phyloP scores from a whole-genome alignment of 1,284 basidiomycete genomes.

The Papiliotrema laurentii region DNA sequence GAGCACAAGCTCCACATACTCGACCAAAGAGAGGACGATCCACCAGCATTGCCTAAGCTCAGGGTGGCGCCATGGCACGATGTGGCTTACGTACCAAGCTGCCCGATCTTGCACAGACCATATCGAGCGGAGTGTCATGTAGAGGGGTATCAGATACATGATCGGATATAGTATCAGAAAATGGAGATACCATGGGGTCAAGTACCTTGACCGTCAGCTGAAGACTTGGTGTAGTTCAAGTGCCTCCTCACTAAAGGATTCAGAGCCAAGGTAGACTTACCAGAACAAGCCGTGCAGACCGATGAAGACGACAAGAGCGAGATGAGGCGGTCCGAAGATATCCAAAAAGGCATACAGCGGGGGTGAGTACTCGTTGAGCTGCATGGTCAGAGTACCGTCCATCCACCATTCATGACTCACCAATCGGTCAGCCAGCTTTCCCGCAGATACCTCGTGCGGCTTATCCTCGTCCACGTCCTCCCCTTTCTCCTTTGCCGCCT shows the following conservation, averaged over 20 bases:
- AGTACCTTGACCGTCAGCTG: conserved; percentile 11
- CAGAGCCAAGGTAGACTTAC: conserved; percentile 10
- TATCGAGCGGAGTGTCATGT: conserved; percentile 17
- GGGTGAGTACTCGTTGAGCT: conserved; percentile 26
- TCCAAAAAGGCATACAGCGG: conserved; percentile 25
- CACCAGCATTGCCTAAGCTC: conserved; percentile 26
- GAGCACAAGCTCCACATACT: conserved; percentile 27
- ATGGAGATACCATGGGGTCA: conserved; percentile 27
- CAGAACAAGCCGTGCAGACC: conserved; percentile 22
- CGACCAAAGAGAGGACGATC: conserved; percentile 19
- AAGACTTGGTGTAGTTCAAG: not conserved
- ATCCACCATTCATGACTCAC: conserved; percentile 10
- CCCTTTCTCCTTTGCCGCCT: conserved; percentile 12
- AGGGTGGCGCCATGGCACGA: too few species aligned
- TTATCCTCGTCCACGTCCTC: conserved; percentile 9
- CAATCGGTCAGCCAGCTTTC: conserved; percentile 16
- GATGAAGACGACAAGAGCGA: conserved; percentile 15
- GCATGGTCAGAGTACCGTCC: not conserved
- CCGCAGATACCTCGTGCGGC: conserved; percentile 15
- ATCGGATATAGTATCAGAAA: conserved; percentile 21
- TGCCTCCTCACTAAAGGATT: not conserved
- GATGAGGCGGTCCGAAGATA: conserved; percentile 24
- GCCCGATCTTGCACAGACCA: conserved; percentile 11
- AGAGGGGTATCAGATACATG: conserved; percentile 23
- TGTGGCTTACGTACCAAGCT: conserved; percentile 14